phyloP scores from a whole-genome alignment of 805 yeast genomes.

The Ogataea siamensis region DNA sequence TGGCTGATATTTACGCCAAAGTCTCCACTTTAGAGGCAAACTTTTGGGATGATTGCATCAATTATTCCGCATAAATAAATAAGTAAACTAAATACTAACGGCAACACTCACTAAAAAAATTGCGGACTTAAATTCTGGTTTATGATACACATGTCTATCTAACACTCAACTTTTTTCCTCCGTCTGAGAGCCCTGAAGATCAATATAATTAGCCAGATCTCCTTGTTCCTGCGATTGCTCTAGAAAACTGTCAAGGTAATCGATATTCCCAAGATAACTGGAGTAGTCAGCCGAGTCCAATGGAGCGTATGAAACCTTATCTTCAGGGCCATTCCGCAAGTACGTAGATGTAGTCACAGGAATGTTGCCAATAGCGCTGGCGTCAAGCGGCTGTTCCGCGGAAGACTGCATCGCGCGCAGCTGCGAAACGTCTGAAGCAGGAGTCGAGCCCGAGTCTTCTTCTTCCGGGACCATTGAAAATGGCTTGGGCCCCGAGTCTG shows the following conservation, averaged over 20 bases:
- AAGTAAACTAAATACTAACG: neutral
- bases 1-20: conserved; percentile 56
- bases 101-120: neutral
- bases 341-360: conserved; percentile 6
- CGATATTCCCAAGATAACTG: conserved; percentile 12
- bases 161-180: conserved; percentile 1
- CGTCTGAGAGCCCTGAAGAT: conserved; percentile 1
- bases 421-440: conserved; percentile 9
- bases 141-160: neutral
- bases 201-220: conserved; percentile 1
- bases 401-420: neutral
- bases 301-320: no score
- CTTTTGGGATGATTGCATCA: conserved; percentile 58
- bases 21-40: conserved; percentile 60
- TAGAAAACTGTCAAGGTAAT: conserved; percentile 12
- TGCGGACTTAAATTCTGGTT: neutral
- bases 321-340: neutral
- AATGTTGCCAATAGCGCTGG: conserved; percentile 7
- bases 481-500: conserved; percentile 15
- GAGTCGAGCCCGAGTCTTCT: conserved; percentile 8
- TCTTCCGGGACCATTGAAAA: conserved; percentile 6
- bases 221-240: conserved; percentile 6
- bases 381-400: conserved; percentile 2
- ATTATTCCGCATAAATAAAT: conserved; percentile 5
- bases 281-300: conserved; percentile 5